Percentiles rank a stretch among this genome's conserved stretches.
These are phyloP conservation scores for Tolypocladium amazonense DNA, from an alignment of 2,329 filamentous ascomycete species.

Conservation along the genomic window DNA sequence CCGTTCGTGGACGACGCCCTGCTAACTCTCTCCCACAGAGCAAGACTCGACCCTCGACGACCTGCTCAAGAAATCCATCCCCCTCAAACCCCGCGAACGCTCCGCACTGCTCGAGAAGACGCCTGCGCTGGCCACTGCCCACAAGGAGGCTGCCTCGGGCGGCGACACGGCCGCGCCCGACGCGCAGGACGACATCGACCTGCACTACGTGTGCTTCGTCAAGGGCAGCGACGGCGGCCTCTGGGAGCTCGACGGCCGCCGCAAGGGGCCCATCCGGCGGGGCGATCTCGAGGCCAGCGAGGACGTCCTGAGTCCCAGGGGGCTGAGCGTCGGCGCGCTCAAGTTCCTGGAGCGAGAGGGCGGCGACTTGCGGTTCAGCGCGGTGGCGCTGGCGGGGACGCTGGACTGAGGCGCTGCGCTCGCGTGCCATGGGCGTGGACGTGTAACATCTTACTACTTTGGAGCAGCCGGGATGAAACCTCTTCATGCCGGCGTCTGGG, in stretches of 20 bases:
- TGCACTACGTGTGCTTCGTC: slow-evolving; percentile 94
- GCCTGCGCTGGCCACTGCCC: slow-evolving; percentile 63
- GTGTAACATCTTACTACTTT: background rate
- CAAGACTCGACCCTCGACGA: slow-evolving; percentile 46
- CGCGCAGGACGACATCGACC: slow-evolving; percentile 72
- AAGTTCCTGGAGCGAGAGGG: slow-evolving; percentile 47
- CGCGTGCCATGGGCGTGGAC: background rate
- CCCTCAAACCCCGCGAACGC: slow-evolving; percentile 54
- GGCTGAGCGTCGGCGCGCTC: slow-evolving; percentile 56
- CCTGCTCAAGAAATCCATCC: slow-evolving; percentile 60
- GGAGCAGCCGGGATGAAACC: background rate
- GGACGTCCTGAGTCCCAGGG: slow-evolving; percentile 66
- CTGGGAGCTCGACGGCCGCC: slow-evolving; percentile 50
- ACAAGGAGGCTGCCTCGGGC: slow-evolving; percentile 62
- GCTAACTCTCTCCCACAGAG: slow-evolving; percentile 19
- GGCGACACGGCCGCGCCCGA: slow-evolving; percentile 73
- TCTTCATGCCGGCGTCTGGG: background rate
- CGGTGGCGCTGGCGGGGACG: slow-evolving; percentile 42
- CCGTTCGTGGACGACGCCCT: background rate
- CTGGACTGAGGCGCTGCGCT: slow-evolving; percentile 26
- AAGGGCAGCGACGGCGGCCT: slow-evolving; percentile 55
- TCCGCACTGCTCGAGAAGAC: slow-evolving; percentile 70
- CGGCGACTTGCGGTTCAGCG: slow-evolving; percentile 47
- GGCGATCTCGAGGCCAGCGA: slow-evolving; percentile 48
- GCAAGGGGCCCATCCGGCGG: slow-evolving; percentile 45